Evolutionary conservation across 352 stramenopile genomes (phyloP).

Genomic region (Phytophthora chlamydospora): DNA sequence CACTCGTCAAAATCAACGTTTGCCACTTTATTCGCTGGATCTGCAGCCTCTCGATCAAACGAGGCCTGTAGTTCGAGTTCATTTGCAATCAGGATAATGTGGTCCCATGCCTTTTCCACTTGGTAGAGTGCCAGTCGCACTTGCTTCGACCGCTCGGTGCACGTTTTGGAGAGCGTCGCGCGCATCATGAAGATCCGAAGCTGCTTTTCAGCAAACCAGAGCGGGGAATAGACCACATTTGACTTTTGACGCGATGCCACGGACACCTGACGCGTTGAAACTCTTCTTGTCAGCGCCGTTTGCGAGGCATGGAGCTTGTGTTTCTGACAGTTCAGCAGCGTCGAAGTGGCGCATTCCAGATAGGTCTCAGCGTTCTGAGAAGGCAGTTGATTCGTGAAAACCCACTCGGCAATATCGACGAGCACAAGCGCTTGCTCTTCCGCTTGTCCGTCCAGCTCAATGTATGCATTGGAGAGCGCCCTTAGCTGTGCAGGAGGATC

Average conservation of each 20-base stretch:
- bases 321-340: conserved; percentile 46
- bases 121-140: conserved; percentile 47
- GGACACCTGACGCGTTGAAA: conserved; percentile 18
- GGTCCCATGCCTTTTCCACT: conserved; percentile 58
- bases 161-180: conserved; percentile 36
- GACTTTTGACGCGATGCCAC: conserved; percentile 15
- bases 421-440: conserved; percentile 74
- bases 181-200: conserved; percentile 60
- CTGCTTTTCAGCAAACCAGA: conserved; percentile 71
- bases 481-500: conserved; percentile 67
- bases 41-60: conserved; percentile 36
- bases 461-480: conserved; percentile 56
- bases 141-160: conserved; percentile 40
- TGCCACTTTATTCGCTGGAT: conserved; percentile 9
- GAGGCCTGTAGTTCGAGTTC: conserved; percentile 44
- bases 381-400: conserved; percentile 74
- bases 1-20: conserved; percentile 63
- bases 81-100: conserved; percentile 51
- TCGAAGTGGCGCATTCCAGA: conserved; percentile 57
- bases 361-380: conserved; percentile 58
- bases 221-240: conserved; percentile 27
- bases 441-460: conserved; percentile 55
- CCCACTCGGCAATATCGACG: conserved; percentile 88
- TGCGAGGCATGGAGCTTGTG: conserved; percentile 19
- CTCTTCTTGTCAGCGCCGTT: conserved; percentile 13